Evolutionary conservation across 306 rosid species (phyloP), one percentile per base, ranked within the genome.

Genomic region (Trichosanthes cucumerina): DNA sequence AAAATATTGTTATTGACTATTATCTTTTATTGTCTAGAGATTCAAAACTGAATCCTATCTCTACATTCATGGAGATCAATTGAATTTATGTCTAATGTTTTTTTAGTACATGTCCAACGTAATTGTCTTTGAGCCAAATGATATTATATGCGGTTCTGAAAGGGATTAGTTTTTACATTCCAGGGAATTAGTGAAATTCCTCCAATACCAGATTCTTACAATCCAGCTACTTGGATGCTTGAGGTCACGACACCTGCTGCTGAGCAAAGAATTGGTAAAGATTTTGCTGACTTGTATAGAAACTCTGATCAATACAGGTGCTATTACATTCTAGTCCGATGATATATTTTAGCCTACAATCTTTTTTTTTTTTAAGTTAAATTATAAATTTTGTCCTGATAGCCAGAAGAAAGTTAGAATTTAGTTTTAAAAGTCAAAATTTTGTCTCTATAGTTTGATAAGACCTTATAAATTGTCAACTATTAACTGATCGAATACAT

Each of bases 171-270:
- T 46, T 2, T 81, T 82, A 54, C 54, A 78, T 75, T 78, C 24
- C 85, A 93, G 98, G 83, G 82, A 69, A 83, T 91, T 60, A 75
- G 5, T 4, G 96, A 88, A 78, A 65, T 91, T 41, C 9, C 89
- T 70, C 89, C 90, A 19, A 91, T 93, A 86, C 88, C 87, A 8
- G 75, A 79, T 34, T 87, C 90, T 65, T 91, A 91, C 83, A 91
- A 93, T 85, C 98, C 98, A 57, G 98, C 98, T 49, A 91, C 98
- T 50, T 93, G 98, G 98, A 92, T 93, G 87, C 92, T 93, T 47
- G 98, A 93, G 85, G 91, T 93, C 65, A 88, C 97, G 18, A 91
- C 98, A 50, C 84, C 91, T 50, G 86, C 88, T 63, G 78, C 87
- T 62, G 98, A 93, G 84, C 91, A 83, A 78, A 93, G 78, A 82